These are phyloP conservation scores for Pholiota conissans DNA, from an alignment of 768 basidiomycete genomes.

Conservation along the genomic window DNA sequence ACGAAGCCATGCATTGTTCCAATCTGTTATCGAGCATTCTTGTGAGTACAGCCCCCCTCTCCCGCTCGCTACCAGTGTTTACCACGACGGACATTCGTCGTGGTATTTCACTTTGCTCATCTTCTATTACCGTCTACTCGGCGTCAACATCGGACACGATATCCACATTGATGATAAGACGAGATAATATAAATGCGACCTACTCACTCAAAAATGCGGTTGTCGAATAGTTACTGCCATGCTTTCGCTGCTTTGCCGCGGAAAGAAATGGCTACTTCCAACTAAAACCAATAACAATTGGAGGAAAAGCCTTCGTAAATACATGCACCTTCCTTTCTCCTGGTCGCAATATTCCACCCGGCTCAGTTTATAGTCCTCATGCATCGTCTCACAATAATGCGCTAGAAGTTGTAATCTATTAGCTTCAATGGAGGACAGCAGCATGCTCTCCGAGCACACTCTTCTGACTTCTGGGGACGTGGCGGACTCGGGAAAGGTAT, in stretches of 20 bases:
- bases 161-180: slow-evolving; percentile 40
- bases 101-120: no score
- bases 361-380: slow-evolving; percentile 45
- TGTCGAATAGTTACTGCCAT: slow-evolving; percentile 41
- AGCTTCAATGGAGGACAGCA: slow-evolving; percentile 49
- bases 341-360: slow-evolving; percentile 35
- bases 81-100: no score
- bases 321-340: slow-evolving; percentile 45
- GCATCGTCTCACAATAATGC: slow-evolving; percentile 41
- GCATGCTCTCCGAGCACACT: slow-evolving; percentile 50
- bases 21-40: no score
- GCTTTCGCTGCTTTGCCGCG: slow-evolving; percentile 43
- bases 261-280: slow-evolving; percentile 46
- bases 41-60: no score
- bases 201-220: slow-evolving; percentile 42
- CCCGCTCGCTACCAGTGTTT: no score
- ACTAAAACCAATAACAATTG: slow-evolving; percentile 38
- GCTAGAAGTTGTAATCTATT: slow-evolving; percentile 40
- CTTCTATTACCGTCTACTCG: slow-evolving; percentile 46
- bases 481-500: slow-evolving; percentile 37
- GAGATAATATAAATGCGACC: slow-evolving; percentile 42
- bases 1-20: no score
- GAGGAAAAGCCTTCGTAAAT: slow-evolving; percentile 38
- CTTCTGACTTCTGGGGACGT: slow-evolving; percentile 47
- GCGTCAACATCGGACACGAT: slow-evolving; percentile 40